Evolutionary conservation across 495 filamentous ascomycete species (phyloP).

Genomic region (Podospora pseudocomata): DNA sequence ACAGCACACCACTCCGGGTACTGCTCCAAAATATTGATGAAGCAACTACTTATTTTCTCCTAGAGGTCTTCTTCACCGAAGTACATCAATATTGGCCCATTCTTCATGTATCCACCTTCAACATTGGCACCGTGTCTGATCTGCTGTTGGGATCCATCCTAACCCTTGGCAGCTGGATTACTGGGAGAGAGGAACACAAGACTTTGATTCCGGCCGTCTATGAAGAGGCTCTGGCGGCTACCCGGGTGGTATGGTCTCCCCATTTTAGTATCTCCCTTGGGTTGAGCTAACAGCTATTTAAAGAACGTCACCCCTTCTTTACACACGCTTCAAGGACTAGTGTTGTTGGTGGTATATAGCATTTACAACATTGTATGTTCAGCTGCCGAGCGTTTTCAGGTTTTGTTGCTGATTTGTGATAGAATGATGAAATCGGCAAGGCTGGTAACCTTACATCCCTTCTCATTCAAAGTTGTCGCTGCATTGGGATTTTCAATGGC

Average conservation of each 20-base stretch:
- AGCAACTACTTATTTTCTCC: conserved; percentile 10
- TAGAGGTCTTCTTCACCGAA: conserved; percentile 28
- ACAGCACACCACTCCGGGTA: background rate
- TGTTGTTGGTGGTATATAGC: conserved; percentile 30
- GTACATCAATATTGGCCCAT: conserved; percentile 36
- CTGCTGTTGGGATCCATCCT: conserved; percentile 28
- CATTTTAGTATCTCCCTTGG: background rate
- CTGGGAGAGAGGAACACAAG: conserved; percentile 23
- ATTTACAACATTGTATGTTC: conserved; percentile 24
- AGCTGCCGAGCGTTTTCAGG: background rate
- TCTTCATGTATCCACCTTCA: conserved; percentile 32
- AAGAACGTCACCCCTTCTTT: conserved; percentile 27
- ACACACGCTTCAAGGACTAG: conserved; percentile 27
- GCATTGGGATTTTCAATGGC: conserved; percentile 33
- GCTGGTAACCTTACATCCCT: conserved; percentile 27
- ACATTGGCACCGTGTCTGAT: conserved; percentile 19
- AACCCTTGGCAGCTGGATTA: conserved; percentile 33
- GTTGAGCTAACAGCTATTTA: conserved; percentile 14
- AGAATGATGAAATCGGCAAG: conserved; percentile 30
- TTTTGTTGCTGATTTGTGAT: background rate
- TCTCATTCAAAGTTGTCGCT: conserved; percentile 31
- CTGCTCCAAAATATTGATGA: background rate
- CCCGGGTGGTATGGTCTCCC: background rate
- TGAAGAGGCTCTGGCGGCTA: conserved; percentile 20
- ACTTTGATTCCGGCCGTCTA: conserved; percentile 28